phyloP scores from a whole-genome alignment of 2,329 filamentous ascomycete genomes.

The Pseudocercospora ulei region DNA sequence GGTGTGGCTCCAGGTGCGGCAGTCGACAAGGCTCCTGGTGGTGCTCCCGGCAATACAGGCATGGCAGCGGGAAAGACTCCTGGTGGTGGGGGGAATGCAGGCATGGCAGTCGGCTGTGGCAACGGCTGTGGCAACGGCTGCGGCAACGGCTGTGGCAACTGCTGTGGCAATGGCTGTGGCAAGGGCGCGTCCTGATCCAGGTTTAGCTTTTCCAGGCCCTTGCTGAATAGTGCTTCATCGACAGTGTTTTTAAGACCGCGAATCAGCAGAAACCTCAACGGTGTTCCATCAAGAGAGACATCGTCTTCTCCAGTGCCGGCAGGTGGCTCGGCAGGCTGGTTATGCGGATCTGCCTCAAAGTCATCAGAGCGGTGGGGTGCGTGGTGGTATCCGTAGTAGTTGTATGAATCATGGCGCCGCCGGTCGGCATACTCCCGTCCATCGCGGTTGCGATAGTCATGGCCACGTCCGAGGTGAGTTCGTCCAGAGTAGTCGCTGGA shows the following conservation, averaged over 20 bases:
- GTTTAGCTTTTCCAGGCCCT: conserved; percentile 64
- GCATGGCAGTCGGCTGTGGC: too few relatives aligned
- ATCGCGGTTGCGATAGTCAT: neutral
- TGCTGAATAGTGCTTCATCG: conserved; percentile 61
- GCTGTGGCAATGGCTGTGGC: conserved; percentile 34
- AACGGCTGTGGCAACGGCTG: too few relatives aligned
- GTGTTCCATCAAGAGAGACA: conserved; percentile 18
- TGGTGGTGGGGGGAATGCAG: too few relatives aligned
- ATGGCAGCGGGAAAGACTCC: too few relatives aligned
- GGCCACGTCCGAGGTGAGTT: conserved; percentile 8
- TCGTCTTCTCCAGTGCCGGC: conserved; percentile 24
- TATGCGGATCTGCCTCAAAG: conserved; percentile 16
- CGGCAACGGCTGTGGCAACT: too few relatives aligned
- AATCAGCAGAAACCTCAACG: conserved; percentile 51
- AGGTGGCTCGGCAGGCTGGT: conserved; percentile 19
- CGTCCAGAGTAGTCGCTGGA: conserved; percentile 14
- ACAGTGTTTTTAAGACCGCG: conserved; percentile 61
- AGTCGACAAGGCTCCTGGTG: conserved; percentile 5
- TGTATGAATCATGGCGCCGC: conserved; percentile 1
- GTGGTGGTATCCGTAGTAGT: conserved; percentile 10
- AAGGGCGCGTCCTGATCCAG: conserved; percentile 35
- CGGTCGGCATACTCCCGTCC: neutral
- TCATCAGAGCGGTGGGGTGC: too few relatives aligned
- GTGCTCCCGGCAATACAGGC: conserved; percentile 4
- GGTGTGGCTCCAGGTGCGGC: conserved; percentile 46